phyloP scores from a whole-genome alignment of 306 rosid genomes.

The Myrica gale region DNA sequence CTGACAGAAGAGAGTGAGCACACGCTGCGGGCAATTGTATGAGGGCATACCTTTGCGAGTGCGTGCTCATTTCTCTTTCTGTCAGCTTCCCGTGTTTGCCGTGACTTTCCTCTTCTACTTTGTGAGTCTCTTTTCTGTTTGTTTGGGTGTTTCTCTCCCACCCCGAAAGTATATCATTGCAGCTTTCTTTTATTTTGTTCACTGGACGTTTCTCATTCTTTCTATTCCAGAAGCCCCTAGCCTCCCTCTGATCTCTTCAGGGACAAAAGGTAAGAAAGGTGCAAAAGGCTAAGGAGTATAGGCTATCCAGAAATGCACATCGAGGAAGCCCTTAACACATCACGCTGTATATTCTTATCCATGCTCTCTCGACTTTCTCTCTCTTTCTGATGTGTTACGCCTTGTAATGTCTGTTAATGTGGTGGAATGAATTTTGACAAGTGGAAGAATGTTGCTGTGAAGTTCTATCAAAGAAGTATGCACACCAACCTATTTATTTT shows the following conservation, averaged over 20 bases:
- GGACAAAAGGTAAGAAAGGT: neutral
- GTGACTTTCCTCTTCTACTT: neutral
- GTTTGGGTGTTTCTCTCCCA: neutral
- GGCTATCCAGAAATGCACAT: constrained; percentile 10
- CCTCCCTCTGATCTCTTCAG: neutral
- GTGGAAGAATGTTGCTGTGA: neutral
- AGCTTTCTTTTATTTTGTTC: neutral
- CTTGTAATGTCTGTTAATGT: neutral
- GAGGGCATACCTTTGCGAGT: constrained; percentile 45
- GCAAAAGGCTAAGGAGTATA: neutral
- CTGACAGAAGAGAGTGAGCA: constrained; percentile 99
- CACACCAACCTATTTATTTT: neutral
- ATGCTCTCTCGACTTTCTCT: neutral
- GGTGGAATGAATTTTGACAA: neutral
- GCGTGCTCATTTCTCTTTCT: constrained; percentile 75
- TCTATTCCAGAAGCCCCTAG: neutral
- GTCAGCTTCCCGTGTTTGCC: constrained; percentile 37
- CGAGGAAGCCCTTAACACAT: neutral
- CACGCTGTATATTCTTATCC: neutral
- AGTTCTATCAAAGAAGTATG: neutral
- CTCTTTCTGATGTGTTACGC: neutral
- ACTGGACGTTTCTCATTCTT: neutral
- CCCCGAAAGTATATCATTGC: neutral
- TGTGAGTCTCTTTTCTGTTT: neutral
- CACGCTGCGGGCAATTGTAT: constrained; percentile 57